phyloP scores from a whole-genome alignment of 176 grass and related monocot genomes.

The Raddia distichophylla region DNA sequence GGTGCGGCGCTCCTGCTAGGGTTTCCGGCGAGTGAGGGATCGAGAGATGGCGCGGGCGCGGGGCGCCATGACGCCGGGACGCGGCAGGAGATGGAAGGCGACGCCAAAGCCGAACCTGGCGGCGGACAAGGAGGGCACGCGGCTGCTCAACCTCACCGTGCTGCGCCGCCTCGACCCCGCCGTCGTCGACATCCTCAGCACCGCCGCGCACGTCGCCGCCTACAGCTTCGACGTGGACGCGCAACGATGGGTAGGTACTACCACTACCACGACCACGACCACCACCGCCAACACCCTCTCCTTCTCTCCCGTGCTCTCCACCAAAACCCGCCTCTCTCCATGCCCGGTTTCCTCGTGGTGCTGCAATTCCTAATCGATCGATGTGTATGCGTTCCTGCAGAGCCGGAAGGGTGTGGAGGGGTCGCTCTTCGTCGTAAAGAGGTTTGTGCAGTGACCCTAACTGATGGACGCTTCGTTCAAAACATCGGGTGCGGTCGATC shows the following conservation, averaged over 20 bases:
- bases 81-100: slow-evolving; percentile 45
- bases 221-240: slow-evolving; percentile 53
- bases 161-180: slow-evolving; percentile 73
- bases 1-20: slow-evolving; percentile 36
- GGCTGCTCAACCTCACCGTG: slow-evolving; percentile 68
- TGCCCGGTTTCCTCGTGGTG: background rate
- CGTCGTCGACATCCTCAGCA: slow-evolving; percentile 64
- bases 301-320: background rate
- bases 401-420: slow-evolving; percentile 66
- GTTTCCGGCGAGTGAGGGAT: slow-evolving; percentile 33
- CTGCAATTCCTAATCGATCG: background rate
- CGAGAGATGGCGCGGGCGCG: background rate
- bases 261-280: background rate
- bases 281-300: background rate
- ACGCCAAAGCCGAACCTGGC: slow-evolving; percentile 58
- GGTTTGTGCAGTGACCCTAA: slow-evolving; percentile 33
- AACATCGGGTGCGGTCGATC: background rate
- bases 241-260: slow-evolving; percentile 58
- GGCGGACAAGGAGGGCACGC: slow-evolving; percentile 55
- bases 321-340: background rate
- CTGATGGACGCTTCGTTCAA: background rate
- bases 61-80: slow-evolving; percentile 39
- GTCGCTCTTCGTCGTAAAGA: slow-evolving; percentile 74
- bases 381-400: slow-evolving; percentile 35
- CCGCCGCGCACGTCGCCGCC: slow-evolving; percentile 55